Evolutionary conservation across 2,329 filamentous ascomycete genomes (phyloP).

Genomic region (Coniochaeta sp.): DNA sequence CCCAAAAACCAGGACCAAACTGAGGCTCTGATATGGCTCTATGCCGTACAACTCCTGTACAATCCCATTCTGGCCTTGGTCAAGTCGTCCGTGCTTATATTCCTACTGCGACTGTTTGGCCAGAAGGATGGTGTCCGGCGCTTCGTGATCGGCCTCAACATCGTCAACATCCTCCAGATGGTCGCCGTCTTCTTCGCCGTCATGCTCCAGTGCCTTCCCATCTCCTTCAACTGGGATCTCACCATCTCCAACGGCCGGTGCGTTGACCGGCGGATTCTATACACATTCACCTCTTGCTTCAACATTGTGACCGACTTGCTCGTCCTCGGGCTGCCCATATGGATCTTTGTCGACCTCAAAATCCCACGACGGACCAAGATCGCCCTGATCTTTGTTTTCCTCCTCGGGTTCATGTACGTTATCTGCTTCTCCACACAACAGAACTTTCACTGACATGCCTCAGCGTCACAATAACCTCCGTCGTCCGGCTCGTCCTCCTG

Average conservation of each 20-base stretch:
- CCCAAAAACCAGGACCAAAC: slow-evolving; percentile 15
- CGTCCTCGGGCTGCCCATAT: slow-evolving; percentile 33
- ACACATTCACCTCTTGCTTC: slow-evolving; percentile 26
- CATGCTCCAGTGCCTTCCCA: slow-evolving; percentile 30
- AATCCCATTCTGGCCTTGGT: slow-evolving; percentile 26
- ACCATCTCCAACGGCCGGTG: slow-evolving; percentile 27
- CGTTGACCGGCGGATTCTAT: slow-evolving; percentile 19
- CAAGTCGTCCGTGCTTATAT: slow-evolving; percentile 25
- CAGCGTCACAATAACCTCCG: slow-evolving; percentile 26
- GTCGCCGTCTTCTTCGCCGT: slow-evolving; percentile 23
- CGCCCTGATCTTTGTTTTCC: slow-evolving; percentile 21
- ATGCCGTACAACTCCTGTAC: slow-evolving; percentile 25
- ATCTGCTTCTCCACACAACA: background rate
- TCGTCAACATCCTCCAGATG: slow-evolving; percentile 22
- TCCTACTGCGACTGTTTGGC: slow-evolving; percentile 22
- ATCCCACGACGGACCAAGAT: slow-evolving; percentile 21
- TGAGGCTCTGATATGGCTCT: slow-evolving; percentile 20
- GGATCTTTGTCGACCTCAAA: slow-evolving; percentile 21
- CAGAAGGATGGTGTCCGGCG: slow-evolving; percentile 19
- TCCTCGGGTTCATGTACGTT: slow-evolving; percentile 22
- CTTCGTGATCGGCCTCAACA: slow-evolving; percentile 19
- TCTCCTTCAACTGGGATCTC: slow-evolving; percentile 35
- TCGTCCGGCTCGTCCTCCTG: slow-evolving; percentile 24
- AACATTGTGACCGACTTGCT: slow-evolving; percentile 36
- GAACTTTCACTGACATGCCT: background rate